Base-by-base conservation (phyloP, 2,329 filamentous ascomycete genomes). In the Fusarium ramigenum region DNA sequence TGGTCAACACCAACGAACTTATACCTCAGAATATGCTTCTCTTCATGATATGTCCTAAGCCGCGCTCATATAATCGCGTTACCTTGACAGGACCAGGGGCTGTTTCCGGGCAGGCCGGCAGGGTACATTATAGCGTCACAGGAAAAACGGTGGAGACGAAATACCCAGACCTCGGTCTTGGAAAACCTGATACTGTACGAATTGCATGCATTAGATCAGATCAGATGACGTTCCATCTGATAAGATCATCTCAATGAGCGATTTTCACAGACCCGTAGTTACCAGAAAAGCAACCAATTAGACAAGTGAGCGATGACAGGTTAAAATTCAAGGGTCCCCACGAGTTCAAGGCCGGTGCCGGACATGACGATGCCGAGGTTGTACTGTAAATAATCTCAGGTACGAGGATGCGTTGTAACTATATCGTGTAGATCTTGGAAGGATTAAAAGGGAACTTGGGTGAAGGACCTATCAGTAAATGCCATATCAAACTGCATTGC, bases 161-260 rank as follows among this genome's bases (percentile, higher is more conserved):
- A 72, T 66, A 52, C 49, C 18, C 23, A 60, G 9, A 60, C 49
- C 39, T 43, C 42, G 39, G 56, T 30, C 25, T 64, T 23, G 37
- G 53, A 53, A 36, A 69, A 57, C 32, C 65, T 63, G 54, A 64
- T 69, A 18, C 36, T 37, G 36, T 9, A 12, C 54, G 65, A 32
- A 72, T 57, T 47, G 68, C 69, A 32, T 72, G 56, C 67, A 77
- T 75, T 28, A 52, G 56, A 58, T 56, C 47, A 54, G 61, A 71
- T 72, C 68, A 58, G 65, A 73, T 73, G 66, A 63, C 70, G 61
- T 67, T 57, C 32, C 36, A 67, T 71, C 66, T 63, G 62, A 66
- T 69, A 71, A 73, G 70, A 70, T 72, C 39, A 63, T 61, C 58
- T 60, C 21, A 23, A 30, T 75, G 73, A 75, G 74, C 72, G 74